phyloP scores from a whole-genome alignment of 2,329 filamentous ascomycete genomes.

The Balansia obtecta region DNA sequence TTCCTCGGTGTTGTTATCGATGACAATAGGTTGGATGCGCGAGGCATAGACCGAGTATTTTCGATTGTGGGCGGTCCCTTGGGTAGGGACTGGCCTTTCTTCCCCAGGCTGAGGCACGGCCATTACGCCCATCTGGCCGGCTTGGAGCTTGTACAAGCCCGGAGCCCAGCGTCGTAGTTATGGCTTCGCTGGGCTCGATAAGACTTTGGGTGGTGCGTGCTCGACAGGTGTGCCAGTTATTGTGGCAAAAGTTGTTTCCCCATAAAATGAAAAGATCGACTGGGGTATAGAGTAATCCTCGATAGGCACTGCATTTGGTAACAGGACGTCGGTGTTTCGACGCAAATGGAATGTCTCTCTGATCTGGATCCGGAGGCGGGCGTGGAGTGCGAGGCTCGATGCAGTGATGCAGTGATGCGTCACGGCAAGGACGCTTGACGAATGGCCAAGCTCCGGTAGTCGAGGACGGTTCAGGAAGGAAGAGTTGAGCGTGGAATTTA shows the following conservation, averaged over 20 bases:
- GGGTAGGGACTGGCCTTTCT: constrained; percentile 4
- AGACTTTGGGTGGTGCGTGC: neutral
- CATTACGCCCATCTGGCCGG: constrained; percentile 12
- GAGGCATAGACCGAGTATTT: constrained; percentile 14
- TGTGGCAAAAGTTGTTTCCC: neutral
- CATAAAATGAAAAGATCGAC: neutral
- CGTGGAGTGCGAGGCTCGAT: no score
- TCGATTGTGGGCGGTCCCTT: constrained; percentile 9
- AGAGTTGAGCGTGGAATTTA: neutral
- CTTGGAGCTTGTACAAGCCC: constrained; percentile 9
- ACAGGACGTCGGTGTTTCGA: no score
- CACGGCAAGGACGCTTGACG: no score
- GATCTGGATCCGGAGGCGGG: no score
- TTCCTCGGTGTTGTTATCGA: constrained; percentile 3
- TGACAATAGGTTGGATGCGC: constrained; percentile 10
- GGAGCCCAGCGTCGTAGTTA: constrained; percentile 11
- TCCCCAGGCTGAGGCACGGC: constrained; percentile 9
- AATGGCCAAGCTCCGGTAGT: no score
- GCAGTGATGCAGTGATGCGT: no score
- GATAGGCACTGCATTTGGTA: no score
- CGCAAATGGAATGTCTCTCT: no score
- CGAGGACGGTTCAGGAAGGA: neutral
- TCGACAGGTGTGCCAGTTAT: neutral
- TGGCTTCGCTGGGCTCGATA: constrained; percentile 8
- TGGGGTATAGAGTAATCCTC: no score